Evolutionary conservation across 768 basidiomycete genomes (phyloP).

Genomic region (Kwoniella bestiolae): DNA sequence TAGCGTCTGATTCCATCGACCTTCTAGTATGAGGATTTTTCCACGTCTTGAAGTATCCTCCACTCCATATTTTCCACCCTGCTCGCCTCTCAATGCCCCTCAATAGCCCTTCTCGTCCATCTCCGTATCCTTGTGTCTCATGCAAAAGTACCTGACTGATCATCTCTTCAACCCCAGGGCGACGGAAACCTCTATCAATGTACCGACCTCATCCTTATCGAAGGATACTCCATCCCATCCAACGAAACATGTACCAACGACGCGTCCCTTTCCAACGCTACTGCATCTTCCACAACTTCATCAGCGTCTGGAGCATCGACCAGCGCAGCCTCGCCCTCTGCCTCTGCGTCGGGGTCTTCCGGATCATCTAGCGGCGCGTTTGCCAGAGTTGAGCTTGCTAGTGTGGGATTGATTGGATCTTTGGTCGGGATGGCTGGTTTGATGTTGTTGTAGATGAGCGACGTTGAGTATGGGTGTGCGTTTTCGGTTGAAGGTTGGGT

Average conservation of each 20-base stretch:
- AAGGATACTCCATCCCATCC: slow-evolving; percentile 62
- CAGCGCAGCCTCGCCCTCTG: neutral
- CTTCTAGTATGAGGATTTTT: no score
- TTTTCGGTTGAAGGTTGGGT: no score
- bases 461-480: neutral
- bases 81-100: no score
- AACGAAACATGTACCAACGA: slow-evolving; percentile 52
- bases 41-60: no score
- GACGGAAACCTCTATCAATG: slow-evolving; percentile 78
- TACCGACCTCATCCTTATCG: slow-evolving; percentile 74
- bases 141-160: neutral
- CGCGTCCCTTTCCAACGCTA: slow-evolving; percentile 14
- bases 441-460: slow-evolving; percentile 1
- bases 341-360: neutral
- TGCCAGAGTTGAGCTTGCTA: neutral
- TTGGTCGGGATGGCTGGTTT: slow-evolving; percentile 10
- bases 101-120: no score
- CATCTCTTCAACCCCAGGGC: no score
- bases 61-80: no score
- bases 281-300: neutral
- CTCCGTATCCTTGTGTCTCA: neutral
- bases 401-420: neutral
- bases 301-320: neutral
- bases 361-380: slow-evolving; percentile 12
- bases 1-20: no score